Percentiles rank a stretch among this genome's conserved stretches.
Conservation (phyloP, 768 basidiomycete genomes). For the Hortiboletus flavorubellus region DNA sequence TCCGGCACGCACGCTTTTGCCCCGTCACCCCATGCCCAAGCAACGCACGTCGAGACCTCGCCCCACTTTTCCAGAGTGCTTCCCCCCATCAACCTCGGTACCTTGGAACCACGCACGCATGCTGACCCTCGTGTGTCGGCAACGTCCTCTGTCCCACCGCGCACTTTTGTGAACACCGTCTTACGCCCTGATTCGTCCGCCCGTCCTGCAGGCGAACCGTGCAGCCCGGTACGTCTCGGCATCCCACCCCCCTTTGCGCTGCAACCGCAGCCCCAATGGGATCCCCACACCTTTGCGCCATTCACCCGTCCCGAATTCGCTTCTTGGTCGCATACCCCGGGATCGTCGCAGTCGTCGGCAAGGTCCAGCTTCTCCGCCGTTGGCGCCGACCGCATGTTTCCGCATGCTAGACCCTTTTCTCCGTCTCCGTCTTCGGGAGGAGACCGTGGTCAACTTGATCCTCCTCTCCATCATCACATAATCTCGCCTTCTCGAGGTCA, state of each 20-base stretch:
- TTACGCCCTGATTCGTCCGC: slow-evolving; percentile 21
- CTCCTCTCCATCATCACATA: slow-evolving; percentile 16
- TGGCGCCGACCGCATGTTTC: slow-evolving; percentile 15
- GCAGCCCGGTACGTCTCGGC: slow-evolving; percentile 8
- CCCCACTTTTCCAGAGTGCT: slow-evolving; percentile 28
- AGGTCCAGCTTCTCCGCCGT: slow-evolving; percentile 20
- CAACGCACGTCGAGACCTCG: slow-evolving; percentile 14
- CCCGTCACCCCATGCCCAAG: slow-evolving; percentile 9
- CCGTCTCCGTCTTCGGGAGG: neutral
- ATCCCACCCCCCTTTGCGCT: slow-evolving; percentile 60
- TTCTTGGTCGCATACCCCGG: slow-evolving; percentile 31
- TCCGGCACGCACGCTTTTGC: slow-evolving; percentile 6
- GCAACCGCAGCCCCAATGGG: slow-evolving; percentile 68
- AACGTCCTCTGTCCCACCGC: slow-evolving; percentile 29
- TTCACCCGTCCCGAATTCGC: slow-evolving; percentile 37
- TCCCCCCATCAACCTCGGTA: slow-evolving; percentile 24
- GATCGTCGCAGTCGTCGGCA: slow-evolving; percentile 36
- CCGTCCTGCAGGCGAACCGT: slow-evolving; percentile 15
- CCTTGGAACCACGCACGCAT: slow-evolving; percentile 16
- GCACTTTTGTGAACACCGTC: slow-evolving; percentile 10
- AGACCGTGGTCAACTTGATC: slow-evolving; percentile 9
- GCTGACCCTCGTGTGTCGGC: slow-evolving; percentile 20
- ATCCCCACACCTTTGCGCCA: slow-evolving; percentile 39
- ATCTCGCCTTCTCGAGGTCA: slow-evolving; percentile 17
- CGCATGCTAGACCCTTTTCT: slow-evolving; percentile 11